Percentiles rank a stretch among this genome's conserved stretches.
Evolutionary conservation across 1,139 yeast species (phyloP).

Genomic region (Geotrichum candidum): DNA sequence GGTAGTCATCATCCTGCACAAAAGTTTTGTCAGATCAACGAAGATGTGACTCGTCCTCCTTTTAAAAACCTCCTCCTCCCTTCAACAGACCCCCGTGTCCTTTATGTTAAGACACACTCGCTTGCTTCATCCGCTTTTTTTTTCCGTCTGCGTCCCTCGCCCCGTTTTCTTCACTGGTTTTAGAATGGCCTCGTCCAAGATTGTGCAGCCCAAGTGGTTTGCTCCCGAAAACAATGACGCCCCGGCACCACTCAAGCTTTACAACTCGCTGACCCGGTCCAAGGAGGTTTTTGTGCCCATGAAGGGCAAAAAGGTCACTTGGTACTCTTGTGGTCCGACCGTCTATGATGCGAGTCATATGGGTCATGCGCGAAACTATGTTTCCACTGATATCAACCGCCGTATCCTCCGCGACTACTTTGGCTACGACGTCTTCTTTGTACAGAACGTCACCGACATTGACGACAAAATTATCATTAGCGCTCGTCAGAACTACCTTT

Average conservation of each 20-base stretch:
- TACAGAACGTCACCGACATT: slow-evolving; percentile 95
- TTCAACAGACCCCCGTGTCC: not conserved
- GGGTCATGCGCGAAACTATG: slow-evolving; percentile 99
- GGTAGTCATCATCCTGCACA: not conserved
- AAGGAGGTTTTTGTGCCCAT: slow-evolving; percentile 72
- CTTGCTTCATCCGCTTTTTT: not conserved
- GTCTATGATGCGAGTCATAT: slow-evolving; percentile 95
- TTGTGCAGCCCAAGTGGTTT: slow-evolving; percentile 42
- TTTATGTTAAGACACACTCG: slow-evolving; percentile 4
- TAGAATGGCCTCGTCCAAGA: slow-evolving; percentile 6
- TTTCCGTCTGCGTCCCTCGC: not conserved
- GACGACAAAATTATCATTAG: slow-evolving; percentile 94
- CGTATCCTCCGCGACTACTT: slow-evolving; percentile 83
- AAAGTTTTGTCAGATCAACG: not conserved
- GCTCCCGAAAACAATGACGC: slow-evolving; percentile 30
- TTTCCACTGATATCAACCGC: slow-evolving; percentile 86
- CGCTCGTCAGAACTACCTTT: slow-evolving; percentile 83
- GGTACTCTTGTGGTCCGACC: slow-evolving; percentile 99
- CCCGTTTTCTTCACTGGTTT: not conserved
- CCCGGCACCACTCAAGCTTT: slow-evolving; percentile 42
- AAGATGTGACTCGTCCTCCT: not conserved
- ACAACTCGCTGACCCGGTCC: slow-evolving; percentile 76
- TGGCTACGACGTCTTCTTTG: slow-evolving; percentile 78
- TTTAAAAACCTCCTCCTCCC: not conserved
- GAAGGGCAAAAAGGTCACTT: slow-evolving; percentile 56